Percentiles rank a stretch among this genome's conserved stretches.
phyloP scores from a whole-genome alignment of 495 filamentous ascomycete genomes.

The Penicillium robsamsonii region DNA sequence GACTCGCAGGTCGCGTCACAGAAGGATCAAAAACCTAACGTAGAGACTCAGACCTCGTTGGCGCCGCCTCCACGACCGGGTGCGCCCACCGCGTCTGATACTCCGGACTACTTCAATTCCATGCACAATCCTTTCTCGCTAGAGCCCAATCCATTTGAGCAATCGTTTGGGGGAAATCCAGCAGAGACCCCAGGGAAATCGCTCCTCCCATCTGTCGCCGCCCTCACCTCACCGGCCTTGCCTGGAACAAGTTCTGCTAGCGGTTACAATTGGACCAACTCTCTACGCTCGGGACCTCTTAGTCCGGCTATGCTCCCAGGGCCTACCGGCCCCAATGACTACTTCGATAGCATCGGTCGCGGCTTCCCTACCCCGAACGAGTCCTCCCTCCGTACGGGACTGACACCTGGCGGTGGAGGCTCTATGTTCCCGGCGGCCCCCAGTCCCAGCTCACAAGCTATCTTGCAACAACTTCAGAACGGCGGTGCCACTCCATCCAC shows the following conservation, averaged over 20 bases:
- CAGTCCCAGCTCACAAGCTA: slow-evolving; percentile 78
- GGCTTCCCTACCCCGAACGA: slow-evolving; percentile 97
- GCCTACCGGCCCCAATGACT: slow-evolving; percentile 71
- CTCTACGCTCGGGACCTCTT: slow-evolving; percentile 84
- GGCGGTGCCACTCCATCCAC: slow-evolving; percentile 85
- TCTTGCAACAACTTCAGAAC: slow-evolving; percentile 75
- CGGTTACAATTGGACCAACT: slow-evolving; percentile 78
- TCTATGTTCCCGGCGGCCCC: slow-evolving; percentile 96
- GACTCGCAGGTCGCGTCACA: slow-evolving; percentile 45
- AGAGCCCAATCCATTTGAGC: slow-evolving; percentile 96
- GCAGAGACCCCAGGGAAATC: slow-evolving; percentile 82
- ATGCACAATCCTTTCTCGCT: slow-evolving; percentile 64
- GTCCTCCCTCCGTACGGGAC: slow-evolving; percentile 83
- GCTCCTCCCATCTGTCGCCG: slow-evolving; percentile 85
- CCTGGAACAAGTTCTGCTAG: slow-evolving; percentile 64
- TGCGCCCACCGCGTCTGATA: slow-evolving; percentile 53
- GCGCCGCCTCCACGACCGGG: slow-evolving; percentile 77
- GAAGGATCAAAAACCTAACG: slow-evolving; percentile 43
- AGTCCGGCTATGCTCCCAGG: slow-evolving; percentile 98
- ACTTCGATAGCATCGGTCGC: slow-evolving; percentile 76
- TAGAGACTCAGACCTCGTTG: slow-evolving; percentile 53
- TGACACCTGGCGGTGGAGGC: slow-evolving; percentile 93
- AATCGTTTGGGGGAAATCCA: slow-evolving; percentile 72
- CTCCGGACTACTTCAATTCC: slow-evolving; percentile 76
- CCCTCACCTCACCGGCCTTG: slow-evolving; percentile 85